Evolutionary conservation across 106 monocot genomes (phyloP), one percentile per base, ranked within the genome.

Genomic region (Platanthera zijinensis): DNA sequence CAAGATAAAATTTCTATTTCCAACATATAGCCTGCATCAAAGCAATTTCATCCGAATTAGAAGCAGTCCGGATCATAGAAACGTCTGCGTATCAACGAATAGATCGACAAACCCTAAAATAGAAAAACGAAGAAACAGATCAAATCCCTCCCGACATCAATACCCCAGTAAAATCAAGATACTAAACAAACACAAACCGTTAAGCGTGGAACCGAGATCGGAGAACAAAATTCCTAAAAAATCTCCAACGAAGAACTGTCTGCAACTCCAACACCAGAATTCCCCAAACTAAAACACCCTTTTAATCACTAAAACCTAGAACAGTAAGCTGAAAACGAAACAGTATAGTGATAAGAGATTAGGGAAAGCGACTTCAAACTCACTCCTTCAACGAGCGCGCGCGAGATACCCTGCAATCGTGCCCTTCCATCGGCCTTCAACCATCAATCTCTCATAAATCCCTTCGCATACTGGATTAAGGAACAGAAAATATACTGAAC

Each of bases 361-460:
- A n/a, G 48, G 17, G 69, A 71, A 50, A 71, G 71, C 49, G 71
- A 71, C 71, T 71, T 15, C 49, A 49, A 71, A 71, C 71, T 49
- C 71, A 50, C 49, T 51, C 10, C 51, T 22, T 13, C 67, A 25
- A 6, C 10, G 48, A 72, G 72, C 1, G 25, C 72, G n/a, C 21
- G 50, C 72, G 50, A 46, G 22, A 72, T 15, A 72, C 18, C 9
- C 50, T 72, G n/a, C 0, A 17, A 71, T 71, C 48, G 8, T 48
- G 46, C 70, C 70, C 4, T 70, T 70, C 46, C 70, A 48, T 48
- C 15, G 48, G 17, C 17, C 10, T 11, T 48, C 70, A 15, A 17
- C 17, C 70, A 48, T 39, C 3, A 30, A 39, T 48, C 47, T 48
- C 70, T n/a, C 70, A 48, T 7, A 70, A 70, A 70, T 70, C 70